Evolutionary conservation across 345 rosid species (phyloP).

Genomic region (Corchorus olitorius): DNA sequence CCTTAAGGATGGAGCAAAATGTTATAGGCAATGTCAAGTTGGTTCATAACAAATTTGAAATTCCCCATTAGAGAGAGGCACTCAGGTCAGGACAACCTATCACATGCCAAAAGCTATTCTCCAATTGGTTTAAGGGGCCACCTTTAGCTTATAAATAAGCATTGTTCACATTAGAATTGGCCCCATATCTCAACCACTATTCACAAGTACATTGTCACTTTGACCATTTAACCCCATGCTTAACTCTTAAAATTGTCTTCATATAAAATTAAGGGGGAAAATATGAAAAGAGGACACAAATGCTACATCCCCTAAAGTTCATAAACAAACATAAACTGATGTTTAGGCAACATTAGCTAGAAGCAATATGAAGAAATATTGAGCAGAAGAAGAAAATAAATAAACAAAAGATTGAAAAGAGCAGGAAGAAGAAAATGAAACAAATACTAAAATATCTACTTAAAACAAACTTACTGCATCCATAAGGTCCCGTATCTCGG

Average conservation of each 20-base stretch:
- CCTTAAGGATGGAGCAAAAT: background rate
- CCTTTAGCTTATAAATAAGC: background rate
- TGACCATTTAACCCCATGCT: background rate
- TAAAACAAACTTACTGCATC: constrained; percentile 73
- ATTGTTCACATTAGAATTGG: background rate
- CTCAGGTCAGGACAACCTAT: background rate
- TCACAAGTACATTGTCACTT: background rate
- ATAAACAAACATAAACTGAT: background rate
- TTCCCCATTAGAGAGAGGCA: background rate
- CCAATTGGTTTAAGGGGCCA: background rate
- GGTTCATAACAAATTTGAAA: too few relatives aligned
- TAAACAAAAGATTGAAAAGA: background rate
- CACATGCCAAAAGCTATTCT: background rate
- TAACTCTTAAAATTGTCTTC: background rate
- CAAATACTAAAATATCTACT: background rate
- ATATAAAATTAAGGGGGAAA: background rate
- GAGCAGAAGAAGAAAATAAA: background rate
- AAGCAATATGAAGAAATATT: background rate
- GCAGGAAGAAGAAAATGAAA: background rate
- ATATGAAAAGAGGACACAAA: background rate
- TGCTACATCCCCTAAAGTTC: background rate
- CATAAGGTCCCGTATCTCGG: constrained; percentile 95
- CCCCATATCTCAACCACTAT: background rate
- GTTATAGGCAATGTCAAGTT: background rate
- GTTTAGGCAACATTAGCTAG: background rate